Base-by-base conservation (phyloP, 805 yeast species). In the Pichia thaimueangensis region DNA sequence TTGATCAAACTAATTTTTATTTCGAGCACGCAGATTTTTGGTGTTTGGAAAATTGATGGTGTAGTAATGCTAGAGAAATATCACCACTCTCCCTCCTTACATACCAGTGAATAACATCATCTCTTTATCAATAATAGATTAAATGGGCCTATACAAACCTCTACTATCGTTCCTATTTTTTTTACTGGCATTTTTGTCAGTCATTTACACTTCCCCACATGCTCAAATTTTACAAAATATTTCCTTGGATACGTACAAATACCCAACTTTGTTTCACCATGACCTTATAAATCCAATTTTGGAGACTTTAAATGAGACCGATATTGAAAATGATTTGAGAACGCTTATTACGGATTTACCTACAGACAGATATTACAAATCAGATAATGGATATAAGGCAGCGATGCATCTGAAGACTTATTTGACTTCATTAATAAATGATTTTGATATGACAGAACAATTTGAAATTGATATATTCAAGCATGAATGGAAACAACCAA, bases 401-500 rank as follows among this genome's bases (percentile, higher is more conserved):
- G 79, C 94, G 7, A 55, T 70, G 38, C 86, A 95, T 93, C 66
- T 88, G 38, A 65, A 65, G 47, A 69, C 68, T 12, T 68, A 69
- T 39, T 64, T 86, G 25, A 22, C 35, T 25, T 56, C 50, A 7
- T 42, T 69, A 27, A 48, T 46, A 13, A 55, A 65, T 5, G 53
- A 60, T 3, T n/a, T 24, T 13, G 5, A 30, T 9, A n/a, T 29
- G 2, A 7, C 37, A 6, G 49, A 8, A 39, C 37, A n/a, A 50
- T 62, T 41, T 52, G 64, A 68, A 16, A 61, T 77, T 30, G 60
- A 63, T 0, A 70, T 81, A 42, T 66, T 85, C 47, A 63, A 71
- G 21, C 96, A 89, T 59, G 54, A 64, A 2, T 89, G 96, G 95
- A 69, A 67, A 48, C 97, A 89, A 62, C 80, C 74, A 55, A 82